A percentile compares a stretch with the other conserved stretches of the same genome.
Evolutionary conservation across 1,139 yeast species (phyloP).

Genomic region (Magnusiomyces magnusii): DNA sequence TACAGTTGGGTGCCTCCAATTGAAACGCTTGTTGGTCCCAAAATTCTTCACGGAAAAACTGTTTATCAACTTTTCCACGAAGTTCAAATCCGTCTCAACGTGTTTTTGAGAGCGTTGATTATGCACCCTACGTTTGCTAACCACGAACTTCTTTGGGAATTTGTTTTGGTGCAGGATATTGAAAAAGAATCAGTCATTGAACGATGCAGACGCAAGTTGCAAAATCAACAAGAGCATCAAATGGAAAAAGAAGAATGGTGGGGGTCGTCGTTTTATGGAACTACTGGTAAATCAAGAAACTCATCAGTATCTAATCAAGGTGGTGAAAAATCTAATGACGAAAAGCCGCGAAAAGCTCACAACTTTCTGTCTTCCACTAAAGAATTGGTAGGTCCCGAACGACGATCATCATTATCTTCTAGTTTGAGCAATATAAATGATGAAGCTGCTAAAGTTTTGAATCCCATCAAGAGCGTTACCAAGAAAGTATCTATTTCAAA

Average conservation of each 20-base stretch:
- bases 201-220: conserved; percentile 31
- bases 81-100: conserved; percentile 43
- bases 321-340: not conserved
- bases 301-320: not conserved
- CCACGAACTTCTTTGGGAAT: conserved; percentile 41
- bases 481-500: not conserved
- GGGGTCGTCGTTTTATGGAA: not conserved
- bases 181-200: conserved; percentile 32
- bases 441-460: not conserved
- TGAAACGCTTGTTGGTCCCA: conserved; percentile 29
- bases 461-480: not conserved
- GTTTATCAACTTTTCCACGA: conserved; percentile 40
- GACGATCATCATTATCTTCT: not conserved
- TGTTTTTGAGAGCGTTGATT: conserved; percentile 39
- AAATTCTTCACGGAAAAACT: conserved; percentile 32
- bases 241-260: conserved; percentile 20
- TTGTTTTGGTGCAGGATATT: conserved; percentile 37
- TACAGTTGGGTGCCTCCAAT: conserved; percentile 33
- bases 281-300: not conserved
- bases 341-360: not conserved
- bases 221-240: conserved; percentile 31
- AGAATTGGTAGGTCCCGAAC: not conserved
- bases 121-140: conserved; percentile 31
- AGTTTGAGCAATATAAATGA: not conserved
- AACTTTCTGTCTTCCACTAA: not conserved